Evolutionary conservation across 2,329 filamentous ascomycete species (phyloP).

Genomic region (Sporothrix globosa): DNA sequence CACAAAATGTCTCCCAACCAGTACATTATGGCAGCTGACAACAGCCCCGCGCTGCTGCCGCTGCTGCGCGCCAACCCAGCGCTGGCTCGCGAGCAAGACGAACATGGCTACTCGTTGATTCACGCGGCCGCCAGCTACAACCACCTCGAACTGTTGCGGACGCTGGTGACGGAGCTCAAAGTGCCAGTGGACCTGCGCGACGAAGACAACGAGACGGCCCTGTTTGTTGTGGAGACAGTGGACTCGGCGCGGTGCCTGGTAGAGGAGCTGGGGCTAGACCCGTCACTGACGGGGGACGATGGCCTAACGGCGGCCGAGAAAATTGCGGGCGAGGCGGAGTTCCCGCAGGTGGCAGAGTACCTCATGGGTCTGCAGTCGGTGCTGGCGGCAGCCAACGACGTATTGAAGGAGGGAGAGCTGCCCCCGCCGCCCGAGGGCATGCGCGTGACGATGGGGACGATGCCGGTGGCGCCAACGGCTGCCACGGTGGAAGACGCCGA

Average conservation of each 20-base stretch:
- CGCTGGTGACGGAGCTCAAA: slow-evolving; percentile 73
- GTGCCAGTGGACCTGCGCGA: slow-evolving; percentile 82
- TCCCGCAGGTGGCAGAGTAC: slow-evolving; percentile 74
- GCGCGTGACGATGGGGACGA: slow-evolving; percentile 74
- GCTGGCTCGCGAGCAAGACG: slow-evolving; percentile 80
- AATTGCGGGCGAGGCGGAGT: slow-evolving; percentile 77
- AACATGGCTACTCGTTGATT: slow-evolving; percentile 89
- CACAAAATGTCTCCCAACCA: slow-evolving; percentile 59
- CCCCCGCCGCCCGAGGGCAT: slow-evolving; percentile 75
- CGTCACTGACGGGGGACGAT: slow-evolving; percentile 67
- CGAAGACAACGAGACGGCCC: slow-evolving; percentile 89
- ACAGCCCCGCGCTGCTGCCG: slow-evolving; percentile 71
- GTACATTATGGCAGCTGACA: slow-evolving; percentile 80
- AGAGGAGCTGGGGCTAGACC: slow-evolving; percentile 77
- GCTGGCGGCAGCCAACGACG: slow-evolving; percentile 37
- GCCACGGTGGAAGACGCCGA: slow-evolving; percentile 50
- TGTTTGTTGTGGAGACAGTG: slow-evolving; percentile 86
- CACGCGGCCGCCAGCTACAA: slow-evolving; percentile 94
- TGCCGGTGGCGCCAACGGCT: slow-evolving; percentile 58
- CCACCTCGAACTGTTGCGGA: slow-evolving; percentile 76
- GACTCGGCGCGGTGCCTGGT: slow-evolving; percentile 78
- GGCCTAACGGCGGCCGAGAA: slow-evolving; percentile 81
- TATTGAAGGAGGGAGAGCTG: slow-evolving; percentile 44
- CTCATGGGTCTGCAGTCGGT: slow-evolving; percentile 51
- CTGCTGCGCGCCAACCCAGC: slow-evolving; percentile 73